These are phyloP conservation scores for Tolypocladium cylindrosporum DNA, from an alignment of 2,329 filamentous ascomycete genomes.

Conservation along the genomic window DNA sequence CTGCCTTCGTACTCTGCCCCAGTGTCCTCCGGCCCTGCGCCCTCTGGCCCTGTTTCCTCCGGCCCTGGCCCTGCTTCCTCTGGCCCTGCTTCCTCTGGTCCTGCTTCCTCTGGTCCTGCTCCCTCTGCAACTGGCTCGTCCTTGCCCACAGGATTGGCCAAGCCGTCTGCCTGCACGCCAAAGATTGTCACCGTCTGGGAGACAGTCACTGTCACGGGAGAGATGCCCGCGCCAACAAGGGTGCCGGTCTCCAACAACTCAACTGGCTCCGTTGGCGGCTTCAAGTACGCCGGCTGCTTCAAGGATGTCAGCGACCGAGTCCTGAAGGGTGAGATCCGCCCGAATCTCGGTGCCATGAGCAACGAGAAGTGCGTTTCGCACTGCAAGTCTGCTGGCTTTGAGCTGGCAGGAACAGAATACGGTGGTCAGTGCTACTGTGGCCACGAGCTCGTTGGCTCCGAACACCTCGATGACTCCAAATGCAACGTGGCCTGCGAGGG, in stretches of 20 bases:
- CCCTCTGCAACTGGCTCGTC: not conserved
- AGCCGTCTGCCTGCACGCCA: slow-evolving; percentile 10
- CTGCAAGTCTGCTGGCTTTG: slow-evolving; percentile 32
- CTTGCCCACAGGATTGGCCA: not conserved
- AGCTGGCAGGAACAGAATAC: slow-evolving; percentile 41
- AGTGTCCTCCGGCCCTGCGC: not conserved
- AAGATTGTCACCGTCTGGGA: slow-evolving; percentile 30
- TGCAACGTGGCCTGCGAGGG: slow-evolving; percentile 39
- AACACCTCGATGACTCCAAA: slow-evolving; percentile 29
- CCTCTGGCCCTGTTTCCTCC: no score
- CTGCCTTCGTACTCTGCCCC: not conserved
- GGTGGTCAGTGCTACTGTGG: slow-evolving; percentile 45
- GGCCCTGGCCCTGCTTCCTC: no score
- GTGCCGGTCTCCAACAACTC: slow-evolving; percentile 8
- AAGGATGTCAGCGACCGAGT: slow-evolving; percentile 25
- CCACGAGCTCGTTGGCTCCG: slow-evolving; percentile 20
- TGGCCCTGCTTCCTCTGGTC: not conserved
- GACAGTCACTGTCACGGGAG: slow-evolving; percentile 33
- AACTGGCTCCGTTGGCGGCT: slow-evolving; percentile 13
- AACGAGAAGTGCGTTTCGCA: slow-evolving; percentile 36
- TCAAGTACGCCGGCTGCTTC: slow-evolving; percentile 34
- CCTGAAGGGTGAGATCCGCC: slow-evolving; percentile 27
- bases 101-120: not conserved
- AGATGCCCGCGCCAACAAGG: slow-evolving; percentile 7
- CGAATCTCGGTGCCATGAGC: slow-evolving; percentile 30